Evolutionary conservation across 306 rosid genomes (phyloP).

Genomic region (Macrotyloma uniflorum): DNA sequence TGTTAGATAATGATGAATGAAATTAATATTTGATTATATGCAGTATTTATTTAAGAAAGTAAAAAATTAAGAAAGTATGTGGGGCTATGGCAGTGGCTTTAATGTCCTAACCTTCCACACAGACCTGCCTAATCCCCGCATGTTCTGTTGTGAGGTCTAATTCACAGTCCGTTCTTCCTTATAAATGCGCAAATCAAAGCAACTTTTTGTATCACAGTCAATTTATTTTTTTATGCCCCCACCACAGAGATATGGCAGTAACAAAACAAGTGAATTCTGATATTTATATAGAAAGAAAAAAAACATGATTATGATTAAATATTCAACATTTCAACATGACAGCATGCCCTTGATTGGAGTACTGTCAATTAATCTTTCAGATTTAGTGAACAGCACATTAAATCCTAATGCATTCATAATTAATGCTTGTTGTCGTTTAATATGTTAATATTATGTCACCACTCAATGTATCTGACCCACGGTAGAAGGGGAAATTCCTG

Average conservation of each 20-base stretch:
- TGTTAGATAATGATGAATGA: too few species aligned
- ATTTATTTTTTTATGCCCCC: not conserved
- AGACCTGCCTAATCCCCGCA: not conserved
- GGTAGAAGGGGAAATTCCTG: conserved; percentile 11
- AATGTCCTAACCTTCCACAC: too few species aligned
- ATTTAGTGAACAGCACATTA: not conserved
- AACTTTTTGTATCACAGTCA: not conserved
- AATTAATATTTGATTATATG: too few species aligned
- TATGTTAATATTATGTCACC: not conserved
- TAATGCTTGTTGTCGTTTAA: not conserved
- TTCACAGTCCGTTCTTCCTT: not conserved
- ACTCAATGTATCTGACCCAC: not conserved
- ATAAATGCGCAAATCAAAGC: not conserved
- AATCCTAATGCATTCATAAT: not conserved
- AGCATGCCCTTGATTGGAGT: not conserved
- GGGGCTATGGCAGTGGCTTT: too few species aligned
- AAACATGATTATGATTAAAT: not conserved
- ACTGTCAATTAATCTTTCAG: conserved; percentile 6
- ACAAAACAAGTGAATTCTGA: not conserved
- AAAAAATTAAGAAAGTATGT: too few species aligned
- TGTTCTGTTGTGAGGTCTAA: not conserved
- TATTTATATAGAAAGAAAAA: not conserved
- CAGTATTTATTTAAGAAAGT: too few species aligned
- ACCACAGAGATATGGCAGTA: not conserved
- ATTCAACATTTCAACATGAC: not conserved